Conservation (phyloP, 2,329 filamentous ascomycete genomes). For the Epichloe glyceriae region DNA sequence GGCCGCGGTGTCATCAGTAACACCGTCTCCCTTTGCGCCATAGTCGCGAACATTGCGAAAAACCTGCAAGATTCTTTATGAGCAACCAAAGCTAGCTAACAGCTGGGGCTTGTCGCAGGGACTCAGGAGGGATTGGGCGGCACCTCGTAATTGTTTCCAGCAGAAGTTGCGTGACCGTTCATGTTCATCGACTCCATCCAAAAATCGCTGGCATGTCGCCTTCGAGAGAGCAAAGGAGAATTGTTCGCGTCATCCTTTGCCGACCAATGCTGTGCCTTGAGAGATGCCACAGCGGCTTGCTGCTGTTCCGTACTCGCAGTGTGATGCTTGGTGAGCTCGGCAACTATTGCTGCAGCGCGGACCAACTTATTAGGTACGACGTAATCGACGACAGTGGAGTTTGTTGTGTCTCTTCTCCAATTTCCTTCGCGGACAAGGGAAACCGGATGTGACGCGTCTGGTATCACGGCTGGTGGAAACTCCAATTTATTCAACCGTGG, state of each 20-base stretch:
- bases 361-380: background rate
- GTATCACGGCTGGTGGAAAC: background rate
- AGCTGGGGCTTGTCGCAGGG: background rate
- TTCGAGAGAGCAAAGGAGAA: background rate
- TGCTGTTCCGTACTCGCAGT: background rate
- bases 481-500: background rate
- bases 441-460: too few relatives aligned
- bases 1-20: slow-evolving; percentile 29
- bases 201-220: background rate
- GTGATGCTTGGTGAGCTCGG: background rate
- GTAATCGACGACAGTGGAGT: background rate
- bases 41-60: background rate
- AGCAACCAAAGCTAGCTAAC: too few relatives aligned
- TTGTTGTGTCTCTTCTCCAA: background rate
- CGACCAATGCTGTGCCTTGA: background rate
- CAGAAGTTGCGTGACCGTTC: background rate
- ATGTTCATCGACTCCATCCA: background rate
- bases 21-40: background rate
- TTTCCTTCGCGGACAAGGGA: background rate
- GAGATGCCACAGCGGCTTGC: background rate
- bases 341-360: background rate
- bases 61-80: background rate
- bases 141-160: background rate
- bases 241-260: background rate
- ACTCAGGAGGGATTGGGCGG: background rate